Percentiles rank a stretch among this genome's conserved stretches.
These are phyloP conservation scores for Neophaeococcomyces mojaviensis DNA, from an alignment of 2,329 filamentous ascomycete genomes.

Conservation along the genomic window DNA sequence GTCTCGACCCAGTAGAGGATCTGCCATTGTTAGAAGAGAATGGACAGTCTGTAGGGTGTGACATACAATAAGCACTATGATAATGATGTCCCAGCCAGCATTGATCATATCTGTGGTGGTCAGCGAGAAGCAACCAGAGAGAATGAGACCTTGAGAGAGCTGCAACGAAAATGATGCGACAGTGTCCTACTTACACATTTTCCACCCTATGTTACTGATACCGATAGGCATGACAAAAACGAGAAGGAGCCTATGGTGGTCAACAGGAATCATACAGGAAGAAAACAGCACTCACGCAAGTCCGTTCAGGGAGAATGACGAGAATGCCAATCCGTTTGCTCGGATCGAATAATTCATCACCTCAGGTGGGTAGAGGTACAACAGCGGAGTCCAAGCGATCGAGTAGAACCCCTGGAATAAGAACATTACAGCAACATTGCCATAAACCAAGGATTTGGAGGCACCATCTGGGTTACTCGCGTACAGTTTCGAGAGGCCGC, in stretches of 20 bases:
- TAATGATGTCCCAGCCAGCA: slow-evolving; percentile 30
- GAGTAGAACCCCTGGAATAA: slow-evolving; percentile 47
- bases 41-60: neutral
- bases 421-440: slow-evolving; percentile 43
- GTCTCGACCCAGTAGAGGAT: slow-evolving; percentile 19
- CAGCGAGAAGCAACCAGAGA: no score
- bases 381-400: slow-evolving; percentile 45
- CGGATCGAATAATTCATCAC: slow-evolving; percentile 45
- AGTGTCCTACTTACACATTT: no score
- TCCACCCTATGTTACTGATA: slow-evolving; percentile 41
- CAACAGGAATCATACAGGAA: slow-evolving; percentile 35
- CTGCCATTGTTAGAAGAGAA: neutral
- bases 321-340: slow-evolving; percentile 40
- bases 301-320: slow-evolving; percentile 24
- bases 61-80: slow-evolving; percentile 14
- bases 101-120: slow-evolving; percentile 43
- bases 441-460: slow-evolving; percentile 31
- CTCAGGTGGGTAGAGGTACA: slow-evolving; percentile 44
- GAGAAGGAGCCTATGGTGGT: slow-evolving; percentile 35
- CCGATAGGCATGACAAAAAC: slow-evolving; percentile 32
- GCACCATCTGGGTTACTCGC: slow-evolving; percentile 24
- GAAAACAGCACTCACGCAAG: slow-evolving; percentile 23
- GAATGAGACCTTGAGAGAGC: no score
- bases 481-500: slow-evolving; percentile 41
- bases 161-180: no score